Conservation (phyloP, 495 filamentous ascomycete species). For the Glutinoglossum americanum region DNA sequence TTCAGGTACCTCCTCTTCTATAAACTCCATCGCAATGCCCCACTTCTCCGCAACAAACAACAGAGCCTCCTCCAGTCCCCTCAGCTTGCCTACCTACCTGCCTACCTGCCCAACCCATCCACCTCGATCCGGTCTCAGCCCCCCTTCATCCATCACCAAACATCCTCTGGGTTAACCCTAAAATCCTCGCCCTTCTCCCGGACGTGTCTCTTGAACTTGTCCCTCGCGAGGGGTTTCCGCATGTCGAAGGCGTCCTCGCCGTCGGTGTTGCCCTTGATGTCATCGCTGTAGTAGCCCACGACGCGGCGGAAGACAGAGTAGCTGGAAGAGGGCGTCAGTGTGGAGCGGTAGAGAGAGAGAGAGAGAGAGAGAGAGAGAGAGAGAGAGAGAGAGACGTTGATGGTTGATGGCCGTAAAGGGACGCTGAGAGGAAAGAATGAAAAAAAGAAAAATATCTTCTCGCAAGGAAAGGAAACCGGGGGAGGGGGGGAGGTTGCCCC, state of each 20-base stretch:
- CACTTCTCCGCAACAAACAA: not conserved
- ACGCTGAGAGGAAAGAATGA: too few relatives aligned
- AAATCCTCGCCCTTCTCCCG: slow-evolving; percentile 52
- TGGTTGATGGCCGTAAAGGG: too few relatives aligned
- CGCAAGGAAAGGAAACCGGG: too few relatives aligned
- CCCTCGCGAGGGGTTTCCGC: slow-evolving; percentile 75
- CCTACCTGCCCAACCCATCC: slow-evolving; percentile 9
- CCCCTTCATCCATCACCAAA: slow-evolving; percentile 44
- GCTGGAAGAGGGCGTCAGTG: slow-evolving; percentile 17
- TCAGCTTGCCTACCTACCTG: not conserved
- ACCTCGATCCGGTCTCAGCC: too few relatives aligned
- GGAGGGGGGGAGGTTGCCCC: too few relatives aligned
- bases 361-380: too few relatives aligned
- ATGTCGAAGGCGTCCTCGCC: slow-evolving; percentile 89
- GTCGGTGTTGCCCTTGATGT: slow-evolving; percentile 32
- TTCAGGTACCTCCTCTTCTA: too few relatives aligned
- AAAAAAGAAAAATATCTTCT: too few relatives aligned
- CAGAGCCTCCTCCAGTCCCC: not conserved
- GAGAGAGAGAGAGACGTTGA: not conserved
- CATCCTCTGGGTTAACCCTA: slow-evolving; percentile 61
- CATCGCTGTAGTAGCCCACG: slow-evolving; percentile 75
- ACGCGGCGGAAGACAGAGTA: slow-evolving; percentile 73
- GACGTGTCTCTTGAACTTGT: slow-evolving; percentile 55
- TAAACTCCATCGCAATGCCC: not conserved
- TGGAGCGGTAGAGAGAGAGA: not conserved